A percentile compares a stretch with the other conserved stretches of the same genome.
phyloP scores from a whole-genome alignment of 225 moss, liverwort and hornwort genomes.

The Takakia lepidozioides region DNA sequence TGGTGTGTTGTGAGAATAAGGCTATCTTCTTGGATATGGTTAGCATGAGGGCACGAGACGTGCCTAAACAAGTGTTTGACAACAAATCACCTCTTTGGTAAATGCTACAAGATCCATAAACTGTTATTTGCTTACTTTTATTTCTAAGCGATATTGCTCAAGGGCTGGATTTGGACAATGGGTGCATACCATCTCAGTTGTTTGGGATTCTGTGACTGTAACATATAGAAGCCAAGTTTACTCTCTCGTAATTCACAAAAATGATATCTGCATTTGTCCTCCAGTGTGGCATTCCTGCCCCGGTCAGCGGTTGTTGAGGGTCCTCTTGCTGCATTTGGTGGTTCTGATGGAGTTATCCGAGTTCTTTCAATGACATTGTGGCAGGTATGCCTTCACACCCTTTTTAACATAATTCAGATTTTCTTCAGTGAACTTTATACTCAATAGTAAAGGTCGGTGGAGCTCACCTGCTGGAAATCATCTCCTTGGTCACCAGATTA shows the following conservation, averaged over 20 bases:
- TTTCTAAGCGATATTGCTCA: background rate
- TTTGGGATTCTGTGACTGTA: no score
- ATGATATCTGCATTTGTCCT: slow-evolving; percentile 3
- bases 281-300: slow-evolving; percentile 94
- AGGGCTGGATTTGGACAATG: no score
- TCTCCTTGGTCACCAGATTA: no score
- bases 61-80: slow-evolving; percentile 86
- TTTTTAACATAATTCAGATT: no score
- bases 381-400: no score
- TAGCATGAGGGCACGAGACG: slow-evolving; percentile 97
- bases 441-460: no score
- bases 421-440: no score
- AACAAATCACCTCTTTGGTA: slow-evolving; percentile 97
- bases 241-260: no score
- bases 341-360: slow-evolving; percentile 90
- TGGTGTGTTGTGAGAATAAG: slow-evolving; percentile 97
- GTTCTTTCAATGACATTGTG: slow-evolving; percentile 91
- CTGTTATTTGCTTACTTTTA: background rate
- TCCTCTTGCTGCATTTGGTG: slow-evolving; percentile 96
- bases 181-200: no score
- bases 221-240: no score
- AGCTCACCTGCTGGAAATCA: no score
- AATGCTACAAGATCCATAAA: slow-evolving; percentile 12
- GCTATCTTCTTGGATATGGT: slow-evolving; percentile 95
- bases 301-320: slow-evolving; percentile 88